Base-by-base conservation (phyloP, 108 stramenopile species). In the Pseudonitzschia multiseries region DNA sequence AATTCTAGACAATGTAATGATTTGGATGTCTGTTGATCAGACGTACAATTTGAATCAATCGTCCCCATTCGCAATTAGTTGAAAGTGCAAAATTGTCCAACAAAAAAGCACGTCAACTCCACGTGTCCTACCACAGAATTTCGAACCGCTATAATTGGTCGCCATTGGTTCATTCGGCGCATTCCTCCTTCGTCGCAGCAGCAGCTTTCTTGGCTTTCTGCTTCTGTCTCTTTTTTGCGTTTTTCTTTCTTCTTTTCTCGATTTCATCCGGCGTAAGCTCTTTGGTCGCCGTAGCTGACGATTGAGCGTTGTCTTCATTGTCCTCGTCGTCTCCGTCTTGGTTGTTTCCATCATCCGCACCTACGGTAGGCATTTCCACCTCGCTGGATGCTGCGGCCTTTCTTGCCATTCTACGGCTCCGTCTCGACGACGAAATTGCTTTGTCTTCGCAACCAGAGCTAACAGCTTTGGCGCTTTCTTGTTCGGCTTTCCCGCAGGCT, bases 301-400 rank as follows among this genome's bases (percentile, higher is more conserved):
- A 10, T 9, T 6, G 8, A 42, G 46, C 63, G 57, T 53, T 21
- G 51, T 43, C 13, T 33, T 68, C 20, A 1, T 71, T 31, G 29
- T 64, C 40, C 4, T 50, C 29, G 2, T 70, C 32, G 29, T 26
- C 69, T 24, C 31, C 24, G 36, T 42, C 69, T 75, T 81, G 21
- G 84, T 81, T 27, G 79, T 71, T n/a, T 78, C 65, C 50, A 81
- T 83, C 74, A 68, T 83, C 48, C 60, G 83, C 67, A 9, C n/a
- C 67, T 68, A 14, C 18, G 73, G 79, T 79, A 12, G 24, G 24
- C 3, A 24, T 26, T 22, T 24, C 54, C 2, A 1, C 24, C 22
- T 24, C 54, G 9, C 6, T 26, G 10, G 54, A 56, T 56, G 21
- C n/a, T n/a, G n/a, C 54, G 21, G 54, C 26, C 54, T 56, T 56